Evolutionary conservation across 495 filamentous ascomycete species (phyloP).

Genomic region (Aspergillus hancockii): DNA sequence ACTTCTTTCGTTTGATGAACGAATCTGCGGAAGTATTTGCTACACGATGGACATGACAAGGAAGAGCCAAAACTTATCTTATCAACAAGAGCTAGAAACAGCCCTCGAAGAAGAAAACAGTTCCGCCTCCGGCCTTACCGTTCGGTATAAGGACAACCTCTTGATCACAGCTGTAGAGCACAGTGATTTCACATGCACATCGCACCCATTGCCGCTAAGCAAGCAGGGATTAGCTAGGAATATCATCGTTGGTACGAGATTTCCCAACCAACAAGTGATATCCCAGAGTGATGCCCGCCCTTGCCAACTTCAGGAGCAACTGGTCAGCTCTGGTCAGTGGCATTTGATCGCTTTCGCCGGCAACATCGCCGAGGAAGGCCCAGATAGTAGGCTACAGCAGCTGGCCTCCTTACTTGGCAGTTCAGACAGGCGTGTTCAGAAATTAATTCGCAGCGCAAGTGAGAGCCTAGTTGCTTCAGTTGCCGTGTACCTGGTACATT

Average conservation of each 20-base stretch:
- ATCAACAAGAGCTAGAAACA: neutral
- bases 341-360: constrained; percentile 55
- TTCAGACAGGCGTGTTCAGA: neutral
- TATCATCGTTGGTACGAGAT: constrained; percentile 50
- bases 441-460: neutral
- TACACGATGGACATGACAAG: neutral
- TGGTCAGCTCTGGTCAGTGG: constrained; percentile 57
- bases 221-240: constrained; percentile 38
- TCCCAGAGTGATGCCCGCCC: constrained; percentile 57
- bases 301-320: constrained; percentile 51
- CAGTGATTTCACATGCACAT: constrained; percentile 5
- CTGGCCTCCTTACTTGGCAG: constrained; percentile 1
- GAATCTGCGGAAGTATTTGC: constrained; percentile 41
- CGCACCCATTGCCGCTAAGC: constrained; percentile 18
- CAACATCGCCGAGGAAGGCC: neutral
- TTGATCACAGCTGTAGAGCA: constrained; percentile 52
- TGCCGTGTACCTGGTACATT: neutral
- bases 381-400: neutral
- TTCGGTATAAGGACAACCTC: neutral
- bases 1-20: constrained; percentile 66
- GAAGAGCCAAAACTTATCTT: constrained; percentile 9
- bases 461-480: neutral
- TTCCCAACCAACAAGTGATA: constrained; percentile 57
- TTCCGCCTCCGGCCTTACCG: neutral
- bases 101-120: constrained; percentile 1